These are phyloP conservation scores for Petunia hybrid DNA, from an alignment of 305 asterid genomes.

Conservation along the genomic window DNA sequence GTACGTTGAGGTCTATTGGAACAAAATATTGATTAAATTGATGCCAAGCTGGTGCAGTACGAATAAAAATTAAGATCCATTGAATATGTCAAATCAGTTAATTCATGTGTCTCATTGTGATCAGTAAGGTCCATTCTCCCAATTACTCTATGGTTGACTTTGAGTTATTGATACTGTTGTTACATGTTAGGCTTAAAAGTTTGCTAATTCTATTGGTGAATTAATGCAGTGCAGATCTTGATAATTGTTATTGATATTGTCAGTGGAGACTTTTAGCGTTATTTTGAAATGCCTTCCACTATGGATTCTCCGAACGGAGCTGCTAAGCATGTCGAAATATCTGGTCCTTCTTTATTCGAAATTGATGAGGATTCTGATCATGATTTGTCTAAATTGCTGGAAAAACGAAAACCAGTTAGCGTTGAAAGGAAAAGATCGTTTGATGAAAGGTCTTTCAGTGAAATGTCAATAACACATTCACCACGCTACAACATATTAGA, in stretches of 20 bases:
- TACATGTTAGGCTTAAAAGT: background rate
- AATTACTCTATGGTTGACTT: background rate
- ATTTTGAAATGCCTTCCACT: background rate
- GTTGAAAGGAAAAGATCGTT: constrained; percentile 25
- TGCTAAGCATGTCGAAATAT: background rate
- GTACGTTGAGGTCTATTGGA: background rate
- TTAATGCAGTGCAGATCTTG: background rate
- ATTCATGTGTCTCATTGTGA: background rate
- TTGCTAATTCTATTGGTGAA: background rate
- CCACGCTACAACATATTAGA: background rate
- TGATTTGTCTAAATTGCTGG: constrained; percentile 63
- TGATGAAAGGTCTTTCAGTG: constrained; percentile 27
- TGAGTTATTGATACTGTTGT: background rate
- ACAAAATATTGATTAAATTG: background rate
- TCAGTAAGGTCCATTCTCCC: background rate
- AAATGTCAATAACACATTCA: constrained; percentile 18
- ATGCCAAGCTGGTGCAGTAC: background rate
- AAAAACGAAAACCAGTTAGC: constrained; percentile 55
- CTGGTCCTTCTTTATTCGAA: constrained; percentile 59
- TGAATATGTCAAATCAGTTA: background rate
- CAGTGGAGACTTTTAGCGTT: background rate
- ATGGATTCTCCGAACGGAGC: background rate
- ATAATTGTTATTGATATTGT: too few relatives aligned
- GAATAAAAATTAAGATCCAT: background rate
- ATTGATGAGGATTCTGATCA: constrained; percentile 42